Evolutionary conservation across 2,329 filamentous ascomycete species (phyloP), one percentile per base, ranked within the genome.

Genomic region (Claviceps spartinae): DNA sequence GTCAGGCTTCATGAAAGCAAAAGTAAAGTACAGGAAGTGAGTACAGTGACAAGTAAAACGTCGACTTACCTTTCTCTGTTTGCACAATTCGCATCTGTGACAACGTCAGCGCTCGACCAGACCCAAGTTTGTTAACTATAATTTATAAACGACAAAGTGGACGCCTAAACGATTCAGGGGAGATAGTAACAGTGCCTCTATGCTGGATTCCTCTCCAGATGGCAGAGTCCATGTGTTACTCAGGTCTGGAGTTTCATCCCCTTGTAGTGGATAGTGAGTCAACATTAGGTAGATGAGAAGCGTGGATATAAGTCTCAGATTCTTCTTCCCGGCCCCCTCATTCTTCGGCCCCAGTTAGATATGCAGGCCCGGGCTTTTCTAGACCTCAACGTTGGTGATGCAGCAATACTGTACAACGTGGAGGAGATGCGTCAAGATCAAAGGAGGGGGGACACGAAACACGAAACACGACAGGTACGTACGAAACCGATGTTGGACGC

Each of bases 71-170:
- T 90, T 91, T 70, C 86, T 74, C 66, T 86, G 82, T 68, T 90
- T 89, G 72, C 86, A 88, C 49, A 86, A 75, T 68, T 90, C 86
- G 63, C 86, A 84, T 61, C 81, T 84, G 66, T 62, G 61, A 47
- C 57, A 11, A 54, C 55, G 60, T 74, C 66, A 73, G 72, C 60
- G 57, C 63, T 59, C 49, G 52, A 50, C 36, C 59, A 24, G 59
- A n/a, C 14, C 16, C 2, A 26, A 48, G 36, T 16, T 47, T n/a
- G 24, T 45, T 20, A 20, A 18, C 18, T 18, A 18, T 18, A 18
- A 18, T 18, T 18, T 18, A 18, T 18, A 18, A 36, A 47, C 40
- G 42, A 50, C 24, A 48, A n/a, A 54, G 48, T 53, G 36, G 48
- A 54, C 55, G 53, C 61, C 58, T 36, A 49, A 36, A 56, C 46